phyloP scores from a whole-genome alignment of 345 rosid genomes.

The Erodium maritimum region DNA sequence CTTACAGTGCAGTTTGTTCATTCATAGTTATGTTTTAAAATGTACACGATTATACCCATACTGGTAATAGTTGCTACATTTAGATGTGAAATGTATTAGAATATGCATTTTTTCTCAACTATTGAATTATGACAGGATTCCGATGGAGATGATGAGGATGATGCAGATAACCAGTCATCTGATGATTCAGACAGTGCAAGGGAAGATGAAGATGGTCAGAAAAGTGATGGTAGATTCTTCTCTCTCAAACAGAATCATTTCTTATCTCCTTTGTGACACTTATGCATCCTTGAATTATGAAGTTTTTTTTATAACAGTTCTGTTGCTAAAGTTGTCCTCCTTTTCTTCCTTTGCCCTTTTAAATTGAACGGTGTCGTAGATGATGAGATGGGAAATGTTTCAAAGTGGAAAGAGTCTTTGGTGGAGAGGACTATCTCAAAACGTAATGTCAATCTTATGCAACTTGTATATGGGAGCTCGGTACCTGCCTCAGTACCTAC shows the following conservation, averaged over 20 bases:
- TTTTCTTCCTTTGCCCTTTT: conserved; percentile 12
- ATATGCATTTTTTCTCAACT: background rate
- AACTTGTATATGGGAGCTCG: conserved; percentile 64
- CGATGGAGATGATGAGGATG: conserved; percentile 28
- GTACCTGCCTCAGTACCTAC: conserved; percentile 25
- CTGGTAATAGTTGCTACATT: background rate
- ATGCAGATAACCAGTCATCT: conserved; percentile 18
- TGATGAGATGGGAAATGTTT: conserved; percentile 51
- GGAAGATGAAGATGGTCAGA: conserved; percentile 23
- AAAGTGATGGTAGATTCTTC: conserved; percentile 36
- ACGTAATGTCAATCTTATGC: conserved; percentile 51
- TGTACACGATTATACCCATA: background rate
- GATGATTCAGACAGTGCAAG: conserved; percentile 38
- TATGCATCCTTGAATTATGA: background rate
- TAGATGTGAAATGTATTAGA: background rate
- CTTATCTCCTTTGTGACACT: background rate
- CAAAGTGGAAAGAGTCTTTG: conserved; percentile 78
- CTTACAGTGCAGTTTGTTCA: background rate
- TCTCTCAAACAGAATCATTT: background rate
- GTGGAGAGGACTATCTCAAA: conserved; percentile 42
- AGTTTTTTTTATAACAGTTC: background rate
- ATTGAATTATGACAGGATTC: conserved; percentile 26
- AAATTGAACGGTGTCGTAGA: conserved; percentile 17
- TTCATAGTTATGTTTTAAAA: background rate
- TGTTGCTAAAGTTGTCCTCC: background rate